phyloP scores from a whole-genome alignment of 2,329 filamentous ascomycete genomes.

The Colletotrichum paranaense region DNA sequence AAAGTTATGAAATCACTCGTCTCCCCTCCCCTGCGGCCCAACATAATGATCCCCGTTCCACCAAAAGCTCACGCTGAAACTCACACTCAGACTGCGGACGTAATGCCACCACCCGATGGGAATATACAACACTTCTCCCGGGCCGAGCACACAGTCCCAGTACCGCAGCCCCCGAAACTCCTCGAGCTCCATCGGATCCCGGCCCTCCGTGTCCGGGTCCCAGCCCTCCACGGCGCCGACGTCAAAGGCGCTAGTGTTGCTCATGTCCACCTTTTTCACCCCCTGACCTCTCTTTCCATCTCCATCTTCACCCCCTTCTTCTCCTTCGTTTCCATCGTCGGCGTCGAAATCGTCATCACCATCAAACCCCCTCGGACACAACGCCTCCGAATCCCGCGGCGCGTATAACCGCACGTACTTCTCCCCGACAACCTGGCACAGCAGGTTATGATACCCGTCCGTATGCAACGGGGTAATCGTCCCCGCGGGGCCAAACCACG shows the following conservation, averaged over 20 bases:
- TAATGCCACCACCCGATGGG: constrained; percentile 99
- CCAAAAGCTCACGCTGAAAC: constrained; percentile 98
- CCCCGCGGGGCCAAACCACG: constrained; percentile 89
- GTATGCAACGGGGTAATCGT: constrained; percentile 95
- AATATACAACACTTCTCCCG: constrained; percentile 89
- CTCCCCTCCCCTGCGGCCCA: not conserved
- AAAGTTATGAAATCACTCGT: not conserved
- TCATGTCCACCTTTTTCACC: constrained; percentile 78
- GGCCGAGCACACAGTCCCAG: constrained; percentile 81
- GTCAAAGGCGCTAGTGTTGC: constrained; percentile 87
- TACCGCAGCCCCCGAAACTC: constrained; percentile 72
- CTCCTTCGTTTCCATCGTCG: constrained; percentile 86
- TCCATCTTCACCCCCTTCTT: constrained; percentile 72
- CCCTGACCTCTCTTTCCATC: no score
- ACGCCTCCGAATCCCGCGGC: constrained; percentile 66
- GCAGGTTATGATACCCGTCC: constrained; percentile 92
- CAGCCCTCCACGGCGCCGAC: constrained; percentile 75
- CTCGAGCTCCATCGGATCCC: constrained; percentile 49
- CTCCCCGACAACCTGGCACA: constrained; percentile 87
- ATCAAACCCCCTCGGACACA: constrained; percentile 73
- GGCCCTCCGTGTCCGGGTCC: constrained; percentile 53
- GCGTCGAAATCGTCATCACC: constrained; percentile 75
- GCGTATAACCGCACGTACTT: constrained; percentile 95
- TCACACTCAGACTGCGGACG: constrained; percentile 84
- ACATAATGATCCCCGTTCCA: constrained; percentile 66